Percentiles rank a stretch among this genome's conserved stretches.
phyloP scores from a whole-genome alignment of 768 basidiomycete genomes.

The Cubamyces lactineus region DNA sequence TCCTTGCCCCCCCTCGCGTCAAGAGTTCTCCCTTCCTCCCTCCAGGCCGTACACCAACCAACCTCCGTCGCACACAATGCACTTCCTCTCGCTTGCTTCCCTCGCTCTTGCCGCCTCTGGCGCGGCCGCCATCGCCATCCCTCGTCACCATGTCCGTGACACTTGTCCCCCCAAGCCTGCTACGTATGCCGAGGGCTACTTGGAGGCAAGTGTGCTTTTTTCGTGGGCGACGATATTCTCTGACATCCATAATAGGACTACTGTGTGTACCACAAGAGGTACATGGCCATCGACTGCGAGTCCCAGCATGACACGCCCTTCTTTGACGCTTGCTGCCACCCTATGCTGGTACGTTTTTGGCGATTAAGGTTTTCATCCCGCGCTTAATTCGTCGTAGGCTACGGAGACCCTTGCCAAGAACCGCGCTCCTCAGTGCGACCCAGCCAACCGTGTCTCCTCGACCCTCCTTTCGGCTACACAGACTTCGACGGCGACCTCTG shows the following conservation, averaged over 20 bases:
- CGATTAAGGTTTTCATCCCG: background rate
- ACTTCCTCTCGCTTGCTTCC: constrained; percentile 43
- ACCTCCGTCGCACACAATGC: constrained; percentile 34
- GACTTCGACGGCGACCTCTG: constrained; percentile 25
- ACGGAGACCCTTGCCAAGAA: constrained; percentile 49
- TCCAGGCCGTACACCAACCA: background rate
- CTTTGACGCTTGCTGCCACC: constrained; percentile 74
- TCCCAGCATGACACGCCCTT: constrained; percentile 44
- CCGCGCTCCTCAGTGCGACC: constrained; percentile 58
- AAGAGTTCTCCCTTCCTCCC: constrained; percentile 18
- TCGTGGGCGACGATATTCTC: background rate
- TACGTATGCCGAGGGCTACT: constrained; percentile 37
- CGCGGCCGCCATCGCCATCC: constrained; percentile 42
- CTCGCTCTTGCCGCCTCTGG: constrained; percentile 48
- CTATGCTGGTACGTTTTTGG: constrained; percentile 54
- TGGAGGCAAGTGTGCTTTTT: constrained; percentile 43
- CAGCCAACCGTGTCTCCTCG: constrained; percentile 39
- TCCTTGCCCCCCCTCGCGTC: constrained; percentile 32
- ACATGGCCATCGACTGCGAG: constrained; percentile 56
- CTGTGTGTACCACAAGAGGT: constrained; percentile 60
- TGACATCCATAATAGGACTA: constrained; percentile 46
- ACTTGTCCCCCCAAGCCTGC: constrained; percentile 48
- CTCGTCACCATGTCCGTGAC: constrained; percentile 32
- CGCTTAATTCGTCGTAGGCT: constrained; percentile 39
- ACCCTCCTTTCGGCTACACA: constrained; percentile 21